Percentiles rank a stretch among this genome's conserved stretches.
These are phyloP conservation scores for Artemisia princeps DNA, from an alignment of 140 eudicot species.

Conservation along the genomic window DNA sequence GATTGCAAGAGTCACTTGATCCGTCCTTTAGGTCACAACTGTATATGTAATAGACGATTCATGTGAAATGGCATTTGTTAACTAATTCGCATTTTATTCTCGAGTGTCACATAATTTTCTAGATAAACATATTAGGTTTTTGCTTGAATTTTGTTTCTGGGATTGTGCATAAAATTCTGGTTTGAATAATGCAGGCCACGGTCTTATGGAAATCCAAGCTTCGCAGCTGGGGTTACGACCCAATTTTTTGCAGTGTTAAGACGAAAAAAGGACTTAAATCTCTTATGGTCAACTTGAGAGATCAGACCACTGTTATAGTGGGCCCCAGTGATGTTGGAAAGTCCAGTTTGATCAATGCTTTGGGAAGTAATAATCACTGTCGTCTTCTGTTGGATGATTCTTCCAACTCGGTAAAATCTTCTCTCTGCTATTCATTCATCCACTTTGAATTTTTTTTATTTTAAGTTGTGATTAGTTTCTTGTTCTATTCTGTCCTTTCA, in stretches of 20 bases:
- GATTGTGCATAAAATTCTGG: slow-evolving; percentile 7
- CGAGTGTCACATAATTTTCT: background rate
- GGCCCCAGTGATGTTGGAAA: slow-evolving; percentile 99
- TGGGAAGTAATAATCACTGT: slow-evolving; percentile 46
- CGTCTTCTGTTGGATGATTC: slow-evolving; percentile 33
- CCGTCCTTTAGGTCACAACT: background rate
- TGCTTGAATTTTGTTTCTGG: background rate
- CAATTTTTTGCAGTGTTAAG: slow-evolving; percentile 79
- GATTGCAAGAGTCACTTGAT: background rate
- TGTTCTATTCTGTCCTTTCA: slow-evolving; percentile 4
- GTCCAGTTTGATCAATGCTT: slow-evolving; percentile 79
- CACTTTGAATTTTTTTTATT: background rate
- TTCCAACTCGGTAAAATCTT: slow-evolving; percentile 46
- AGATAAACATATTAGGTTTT: background rate
- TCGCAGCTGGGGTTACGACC: slow-evolving; percentile 76
- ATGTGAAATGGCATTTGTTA: background rate
- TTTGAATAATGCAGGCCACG: slow-evolving; percentile 39
- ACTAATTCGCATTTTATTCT: slow-evolving; percentile 3
- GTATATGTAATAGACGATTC: background rate
- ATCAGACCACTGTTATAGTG: slow-evolving; percentile 73
- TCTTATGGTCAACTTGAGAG: slow-evolving; percentile 56
- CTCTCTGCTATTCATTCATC: background rate
- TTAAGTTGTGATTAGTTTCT: background rate
- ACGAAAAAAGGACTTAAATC: slow-evolving; percentile 61
- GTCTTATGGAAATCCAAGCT: slow-evolving; percentile 73